These are phyloP conservation scores for Leishmania lainsoni DNA, from an alignment of 208 protist genomes.

Conservation along the genomic window DNA sequence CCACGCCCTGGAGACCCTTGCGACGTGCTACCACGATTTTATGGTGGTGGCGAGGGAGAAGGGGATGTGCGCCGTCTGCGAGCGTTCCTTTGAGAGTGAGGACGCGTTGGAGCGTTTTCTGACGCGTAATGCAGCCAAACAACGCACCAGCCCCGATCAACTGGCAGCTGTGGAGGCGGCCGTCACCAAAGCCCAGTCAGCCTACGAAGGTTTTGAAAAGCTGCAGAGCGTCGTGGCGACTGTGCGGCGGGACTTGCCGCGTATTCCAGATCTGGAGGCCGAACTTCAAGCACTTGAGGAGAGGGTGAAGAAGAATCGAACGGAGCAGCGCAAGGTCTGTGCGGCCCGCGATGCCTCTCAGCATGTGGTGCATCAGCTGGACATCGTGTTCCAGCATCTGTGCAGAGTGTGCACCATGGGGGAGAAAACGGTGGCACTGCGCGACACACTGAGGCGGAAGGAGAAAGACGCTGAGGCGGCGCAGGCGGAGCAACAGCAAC, in stretches of 20 bases:
- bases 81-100: constrained; percentile 48
- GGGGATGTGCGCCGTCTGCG: constrained; percentile 68
- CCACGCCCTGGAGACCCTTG: constrained; percentile 51
- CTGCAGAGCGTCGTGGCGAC: constrained; percentile 38
- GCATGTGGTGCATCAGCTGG: constrained; percentile 22
- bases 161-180: constrained; percentile 33
- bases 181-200: constrained; percentile 15
- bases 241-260: constrained; percentile 32
- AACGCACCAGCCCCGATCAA: constrained; percentile 43
- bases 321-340: constrained; percentile 6
- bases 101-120: constrained; percentile 42
- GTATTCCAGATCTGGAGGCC: constrained; percentile 39
- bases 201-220: constrained; percentile 38
- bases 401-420: constrained; percentile 24
- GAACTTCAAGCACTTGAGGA: constrained; percentile 8
- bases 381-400: constrained; percentile 20
- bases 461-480: constrained; percentile 23
- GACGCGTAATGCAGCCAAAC: constrained; percentile 34
- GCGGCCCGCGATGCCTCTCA: constrained; percentile 16
- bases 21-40: constrained; percentile 67
- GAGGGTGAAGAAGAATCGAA: not conserved
- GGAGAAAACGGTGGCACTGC: constrained; percentile 21
- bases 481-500: not conserved
- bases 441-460: constrained; percentile 23
- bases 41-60: constrained; percentile 40